Evolutionary conservation across 1,139 yeast genomes (phyloP), one percentile per base, ranked within the genome.

Genomic region (Kurtzmaniella natalensis): DNA sequence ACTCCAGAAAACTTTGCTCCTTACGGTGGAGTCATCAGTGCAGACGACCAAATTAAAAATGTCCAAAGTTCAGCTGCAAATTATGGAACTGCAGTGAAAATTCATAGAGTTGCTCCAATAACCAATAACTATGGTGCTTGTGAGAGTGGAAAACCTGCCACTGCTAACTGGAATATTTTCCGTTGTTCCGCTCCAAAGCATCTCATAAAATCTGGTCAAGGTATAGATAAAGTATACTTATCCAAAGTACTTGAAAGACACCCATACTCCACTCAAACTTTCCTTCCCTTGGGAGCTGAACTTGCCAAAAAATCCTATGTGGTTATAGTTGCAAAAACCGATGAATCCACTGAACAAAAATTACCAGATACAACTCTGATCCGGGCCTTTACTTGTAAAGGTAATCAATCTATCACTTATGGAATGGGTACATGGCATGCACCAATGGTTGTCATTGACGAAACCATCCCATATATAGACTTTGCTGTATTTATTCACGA

Each of bases 71-170:
- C 76, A 10, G 64, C 70, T 16, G 96, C 96, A 5, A 89, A 89
- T 55, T 88, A 89, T 50, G 97, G 96, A n/a, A 88, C 96, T 2
- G 96, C 96, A 1, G 64, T 76, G 4, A 89, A 88, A 50, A 59
- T 86, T 32, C 77, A 75, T 45, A 71, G 81, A 42, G 94, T 87
- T 7, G 78, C 92, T 3, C 81, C 87, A 1, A 64, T 84, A 3
- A 59, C 60, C 8, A 81, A 82, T 55, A 62, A 65, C 32, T 83
- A 69, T 45, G 42, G 41, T 1, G 37, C 59, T 1, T 68, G 78
- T 9, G 68, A 77, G 1, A 72, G 79, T 39, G 67, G 71, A 2
- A 53, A 50, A 27, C 35, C 51, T 17, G 70, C 77, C 0, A 65
- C 75, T 0, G 79, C 94, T 3, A 81, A 84, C 46, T 80, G 88